Percentiles rank a stretch among this genome's conserved stretches.
phyloP scores from a whole-genome alignment of 805 yeast species.

The Yarrowia sp. region DNA sequence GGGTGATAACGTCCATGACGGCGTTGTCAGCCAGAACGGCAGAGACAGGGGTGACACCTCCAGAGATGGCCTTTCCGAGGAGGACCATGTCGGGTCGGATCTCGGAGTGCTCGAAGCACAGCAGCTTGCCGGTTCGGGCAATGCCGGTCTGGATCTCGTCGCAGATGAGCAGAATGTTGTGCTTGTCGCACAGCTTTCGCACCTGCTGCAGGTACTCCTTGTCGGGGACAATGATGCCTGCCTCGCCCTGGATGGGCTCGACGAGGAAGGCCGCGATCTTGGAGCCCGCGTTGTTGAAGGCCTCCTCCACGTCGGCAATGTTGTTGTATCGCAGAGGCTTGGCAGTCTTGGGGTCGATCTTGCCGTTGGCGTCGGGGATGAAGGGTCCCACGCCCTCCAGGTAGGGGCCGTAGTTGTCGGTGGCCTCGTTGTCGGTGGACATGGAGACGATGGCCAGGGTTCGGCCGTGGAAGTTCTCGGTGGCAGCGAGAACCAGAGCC shows the following conservation, averaged over 20 bases:
- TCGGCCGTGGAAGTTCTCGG: constrained; percentile 93
- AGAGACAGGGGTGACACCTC: constrained; percentile 91
- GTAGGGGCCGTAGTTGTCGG: constrained; percentile 86
- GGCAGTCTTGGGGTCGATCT: constrained; percentile 25
- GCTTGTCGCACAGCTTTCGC: constrained; percentile 67
- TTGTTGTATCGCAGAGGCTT: constrained; percentile 74
- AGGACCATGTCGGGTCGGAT: constrained; percentile 87
- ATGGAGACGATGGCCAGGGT: constrained; percentile 92
- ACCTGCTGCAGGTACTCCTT: constrained; percentile 72
- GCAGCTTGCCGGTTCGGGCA: constrained; percentile 93
- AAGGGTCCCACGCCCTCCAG: constrained; percentile 78
- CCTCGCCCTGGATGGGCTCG: constrained; percentile 98
- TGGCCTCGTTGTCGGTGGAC: constrained; percentile 95
- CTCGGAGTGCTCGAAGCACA: constrained; percentile 82
- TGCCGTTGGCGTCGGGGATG: constrained; percentile 63
- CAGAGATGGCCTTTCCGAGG: constrained; percentile 92
- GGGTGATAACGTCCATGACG: constrained; percentile 83
- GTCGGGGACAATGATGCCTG: constrained; percentile 95
- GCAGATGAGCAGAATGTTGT: constrained; percentile 86
- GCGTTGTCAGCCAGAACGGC: constrained; percentile 88
- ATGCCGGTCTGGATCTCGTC: constrained; percentile 98
- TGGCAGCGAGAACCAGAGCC: constrained; percentile 84
- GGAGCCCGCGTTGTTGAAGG: constrained; percentile 79
- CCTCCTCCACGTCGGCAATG: constrained; percentile 81
- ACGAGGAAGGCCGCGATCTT: constrained; percentile 85